Conservation (phyloP, 2,329 filamentous ascomycete genomes). For the Byssothecium circinans region DNA sequence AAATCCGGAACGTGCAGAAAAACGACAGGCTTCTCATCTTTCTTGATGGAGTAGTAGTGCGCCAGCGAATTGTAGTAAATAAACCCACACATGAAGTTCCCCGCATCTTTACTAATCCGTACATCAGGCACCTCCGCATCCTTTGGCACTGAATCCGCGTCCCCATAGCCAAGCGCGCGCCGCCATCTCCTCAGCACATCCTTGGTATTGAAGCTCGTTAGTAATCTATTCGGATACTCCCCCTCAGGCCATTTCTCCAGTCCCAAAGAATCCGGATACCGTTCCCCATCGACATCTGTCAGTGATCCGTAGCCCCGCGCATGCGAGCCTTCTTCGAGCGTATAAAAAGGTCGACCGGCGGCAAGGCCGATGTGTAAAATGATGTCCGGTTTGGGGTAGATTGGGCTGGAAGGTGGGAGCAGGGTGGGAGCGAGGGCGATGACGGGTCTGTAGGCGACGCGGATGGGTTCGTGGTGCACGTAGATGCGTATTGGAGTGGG, state of each 20-base stretch:
- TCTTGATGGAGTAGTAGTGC: constrained; percentile 25
- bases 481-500: constrained; percentile 39
- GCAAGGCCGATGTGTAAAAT: constrained; percentile 45
- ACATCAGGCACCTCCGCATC: constrained; percentile 24
- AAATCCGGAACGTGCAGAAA: constrained; percentile 43
- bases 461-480: constrained; percentile 37
- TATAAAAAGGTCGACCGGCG: constrained; percentile 38
- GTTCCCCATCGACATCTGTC: constrained; percentile 37
- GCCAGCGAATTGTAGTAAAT: constrained; percentile 41
- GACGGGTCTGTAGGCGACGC: constrained; percentile 40
- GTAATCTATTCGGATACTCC: constrained; percentile 25
- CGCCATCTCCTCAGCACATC: constrained; percentile 40
- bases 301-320: constrained; percentile 33
- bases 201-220: constrained; percentile 33
- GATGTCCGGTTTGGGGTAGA: constrained; percentile 30
- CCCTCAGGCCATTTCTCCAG: constrained; percentile 20
- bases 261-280: constrained; percentile 22
- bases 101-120: constrained; percentile 32
- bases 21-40: constrained; percentile 31
- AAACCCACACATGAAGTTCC: constrained; percentile 43
- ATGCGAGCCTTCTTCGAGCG: constrained; percentile 37
- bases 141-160: not conserved
- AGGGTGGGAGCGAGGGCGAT: constrained; percentile 28
- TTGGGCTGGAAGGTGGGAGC: constrained; percentile 24
- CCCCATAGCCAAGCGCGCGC: constrained; percentile 13